These are phyloP conservation scores for Akanthomyces dipterigenus DNA, from an alignment of 2,329 filamentous ascomycete genomes.

Conservation along the genomic window DNA sequence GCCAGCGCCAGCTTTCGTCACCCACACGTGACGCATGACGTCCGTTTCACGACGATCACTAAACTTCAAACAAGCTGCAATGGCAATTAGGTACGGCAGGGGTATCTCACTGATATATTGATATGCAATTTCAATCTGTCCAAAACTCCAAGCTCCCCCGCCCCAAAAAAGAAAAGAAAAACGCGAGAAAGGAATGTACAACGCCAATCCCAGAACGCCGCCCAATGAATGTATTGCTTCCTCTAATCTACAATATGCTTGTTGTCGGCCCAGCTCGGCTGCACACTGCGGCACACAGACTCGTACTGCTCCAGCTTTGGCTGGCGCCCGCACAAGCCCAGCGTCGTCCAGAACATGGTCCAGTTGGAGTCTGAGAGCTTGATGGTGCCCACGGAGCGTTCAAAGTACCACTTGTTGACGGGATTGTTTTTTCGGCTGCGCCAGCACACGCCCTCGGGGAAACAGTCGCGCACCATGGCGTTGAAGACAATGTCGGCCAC, in stretches of 20 bases:
- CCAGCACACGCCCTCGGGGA: slow-evolving; percentile 88
- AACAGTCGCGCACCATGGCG: slow-evolving; percentile 84
- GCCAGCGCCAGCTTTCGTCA: not conserved
- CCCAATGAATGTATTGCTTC: not conserved
- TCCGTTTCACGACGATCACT: not conserved
- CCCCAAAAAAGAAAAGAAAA: not conserved
- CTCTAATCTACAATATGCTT: slow-evolving; percentile 52
- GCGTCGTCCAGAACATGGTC: slow-evolving; percentile 98
- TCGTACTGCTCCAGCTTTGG: slow-evolving; percentile 62
- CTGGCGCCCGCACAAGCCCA: slow-evolving; percentile 50
- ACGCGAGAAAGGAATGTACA: not conserved
- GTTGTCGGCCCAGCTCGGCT: slow-evolving; percentile 56
- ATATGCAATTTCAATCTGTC: not conserved
- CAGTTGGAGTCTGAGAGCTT: slow-evolving; percentile 78
- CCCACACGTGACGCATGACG: slow-evolving; percentile 8
- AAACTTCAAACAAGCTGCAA: not conserved
- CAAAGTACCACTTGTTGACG: slow-evolving; percentile 99
- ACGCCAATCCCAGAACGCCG: slow-evolving; percentile 1
- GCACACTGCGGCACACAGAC: slow-evolving; percentile 60
- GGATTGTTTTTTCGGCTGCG: slow-evolving; percentile 83
- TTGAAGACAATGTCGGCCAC: slow-evolving; percentile 97
- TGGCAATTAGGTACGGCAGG: not conserved
- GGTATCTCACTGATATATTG: not conserved
- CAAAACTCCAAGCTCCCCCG: not conserved
- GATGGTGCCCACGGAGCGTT: slow-evolving; percentile 75